Evolutionary conservation across 2,329 filamentous ascomycete species (phyloP), one percentile per base, ranked within the genome.

Genomic region (Remersonia thermophila): DNA sequence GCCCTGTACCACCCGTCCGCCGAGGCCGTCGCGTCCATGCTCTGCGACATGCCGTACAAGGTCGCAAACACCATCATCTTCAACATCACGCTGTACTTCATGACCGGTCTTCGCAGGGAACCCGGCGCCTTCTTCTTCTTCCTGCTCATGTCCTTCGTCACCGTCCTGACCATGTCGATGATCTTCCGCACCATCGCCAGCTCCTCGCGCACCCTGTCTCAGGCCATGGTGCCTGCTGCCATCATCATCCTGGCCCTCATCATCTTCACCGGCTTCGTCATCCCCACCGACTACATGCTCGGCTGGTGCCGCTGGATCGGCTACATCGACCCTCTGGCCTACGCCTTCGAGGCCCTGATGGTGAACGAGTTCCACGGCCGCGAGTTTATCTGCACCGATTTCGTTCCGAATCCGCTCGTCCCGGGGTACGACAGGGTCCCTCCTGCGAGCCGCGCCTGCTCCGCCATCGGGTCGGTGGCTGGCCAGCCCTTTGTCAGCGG

Each of bases 1-100:
- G 85, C 86, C 13, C 68, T 94, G 13, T 93, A 94, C 51, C 87
- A 93, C 51, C 85, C 87, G 0, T 86, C 81, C 8, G 81, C 85
- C 12, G 86, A 95, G 66, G 83, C 85, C n/a, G 69, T 84, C 40
- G 76, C 83, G 0, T 91, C 83, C 8, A 91, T 93, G 80, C 59
- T 94, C 20, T 80, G 74, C 43, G 87, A 95, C 49, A 61, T 93
- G 59, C 87, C 87, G 0, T 84, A 84, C 58, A 93, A 91, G 57
- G 58, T 93, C 7, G 27, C 59, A n/a, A 87, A 87, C 48, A 61
- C 73, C 1, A 68, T 93, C 44, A 60, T 73, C 3, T 93, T 93
- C 66, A 93, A 93, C 54, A 35, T 87, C 23, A 68, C 75, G 1
- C 59, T 94, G 3, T 94, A 94, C 62, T 94, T 94, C 59, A 79